Evolutionary conservation across 2,329 filamentous ascomycete genomes (phyloP), one percentile per base, ranked within the genome.

Genomic region (Elsinoe necatrix): DNA sequence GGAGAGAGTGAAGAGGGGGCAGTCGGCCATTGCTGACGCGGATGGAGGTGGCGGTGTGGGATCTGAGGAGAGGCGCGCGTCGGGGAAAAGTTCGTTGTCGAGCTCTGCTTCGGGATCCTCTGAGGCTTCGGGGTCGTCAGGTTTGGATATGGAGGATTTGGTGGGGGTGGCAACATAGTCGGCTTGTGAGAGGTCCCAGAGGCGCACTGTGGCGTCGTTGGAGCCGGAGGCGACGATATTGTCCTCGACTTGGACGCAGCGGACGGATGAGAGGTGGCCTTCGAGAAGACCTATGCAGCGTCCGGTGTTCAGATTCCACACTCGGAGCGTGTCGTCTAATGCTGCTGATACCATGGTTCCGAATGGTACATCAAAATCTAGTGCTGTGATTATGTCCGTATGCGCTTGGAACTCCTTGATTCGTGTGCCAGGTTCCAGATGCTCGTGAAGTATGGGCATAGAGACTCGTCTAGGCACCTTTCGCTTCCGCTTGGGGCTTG

Each of bases 331-430:
- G 69, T 98, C 93, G 68, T 98, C 93, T 65, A 96, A 75, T 8
- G 91, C 88, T 8, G 93, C 86, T 6, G 90, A 92, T 4, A 97
- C 89, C 81, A 97, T 83, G 18, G 89, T 95, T 14, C 93, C 93
- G 70, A 97, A 97, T 0, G 93, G 93, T n/a, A 86, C 87, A 69
- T 98, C 93, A 70, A 98, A 98, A 72, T 97, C 93, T 60, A 98
- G 71, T 6, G 92, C 87, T 0, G 91, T 95, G 60, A 98, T 86
- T 58, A 80, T 81, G 68, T 98, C 93, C 54, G 83, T 84, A 70
- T 98, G 93, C 1, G 92, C 90, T 63, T 88, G 85, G 57, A 97
- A 80, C 69, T 96, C 89, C 63, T 86, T 86, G 65, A 98, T 95
- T 65, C 81, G 83, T 31, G 88, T 90, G 16, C 93, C 93, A 2